A percentile compares a stretch with the other conserved stretches of the same genome.
phyloP scores from a whole-genome alignment of 768 basidiomycete species.

The Nidula microcarpa region DNA sequence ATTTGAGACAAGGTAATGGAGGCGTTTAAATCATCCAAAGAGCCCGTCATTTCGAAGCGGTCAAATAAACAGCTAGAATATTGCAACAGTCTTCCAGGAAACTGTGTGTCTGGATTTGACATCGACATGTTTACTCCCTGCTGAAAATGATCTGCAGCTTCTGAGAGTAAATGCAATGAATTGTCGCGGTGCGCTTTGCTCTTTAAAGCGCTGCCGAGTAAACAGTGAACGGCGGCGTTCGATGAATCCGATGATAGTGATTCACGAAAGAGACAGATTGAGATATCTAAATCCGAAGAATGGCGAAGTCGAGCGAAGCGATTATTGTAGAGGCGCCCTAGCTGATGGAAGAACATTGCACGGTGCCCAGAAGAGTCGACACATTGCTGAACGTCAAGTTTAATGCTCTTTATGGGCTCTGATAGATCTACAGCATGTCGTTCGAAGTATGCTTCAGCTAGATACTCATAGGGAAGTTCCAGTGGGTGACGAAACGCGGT shows the following conservation, averaged over 20 bases:
- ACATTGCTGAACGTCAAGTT: not conserved
- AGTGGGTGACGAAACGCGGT: constrained; percentile 6
- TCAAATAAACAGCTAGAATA: not conserved
- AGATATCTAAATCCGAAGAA: constrained; percentile 1
- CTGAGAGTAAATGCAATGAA: constrained; percentile 2
- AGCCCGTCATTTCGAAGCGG: constrained; percentile 3
- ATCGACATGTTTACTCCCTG: not conserved
- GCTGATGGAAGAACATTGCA: constrained; percentile 6
- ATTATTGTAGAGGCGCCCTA: constrained; percentile 1
- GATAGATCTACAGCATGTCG: constrained; percentile 1
- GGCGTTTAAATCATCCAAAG: constrained; percentile 3
- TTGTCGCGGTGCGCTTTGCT: constrained; percentile 2
- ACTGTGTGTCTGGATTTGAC: not conserved
- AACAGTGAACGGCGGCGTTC: not conserved
- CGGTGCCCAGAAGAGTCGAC: constrained; percentile 2
- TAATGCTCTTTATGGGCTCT: not conserved
- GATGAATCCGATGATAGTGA: constrained; percentile 1
- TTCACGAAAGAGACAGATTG: constrained; percentile 1
- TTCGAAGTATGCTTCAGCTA: constrained; percentile 5
- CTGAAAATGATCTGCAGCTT: constrained; percentile 5
- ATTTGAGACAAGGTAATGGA: constrained; percentile 3
- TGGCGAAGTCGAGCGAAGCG: constrained; percentile 2
- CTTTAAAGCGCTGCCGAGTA: constrained; percentile 5
- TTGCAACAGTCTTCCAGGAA: not conserved
- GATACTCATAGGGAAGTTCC: constrained; percentile 5